Evolutionary conservation across 2,329 filamentous ascomycete species (phyloP).

Genomic region (Pseudofabraea citricarpa): DNA sequence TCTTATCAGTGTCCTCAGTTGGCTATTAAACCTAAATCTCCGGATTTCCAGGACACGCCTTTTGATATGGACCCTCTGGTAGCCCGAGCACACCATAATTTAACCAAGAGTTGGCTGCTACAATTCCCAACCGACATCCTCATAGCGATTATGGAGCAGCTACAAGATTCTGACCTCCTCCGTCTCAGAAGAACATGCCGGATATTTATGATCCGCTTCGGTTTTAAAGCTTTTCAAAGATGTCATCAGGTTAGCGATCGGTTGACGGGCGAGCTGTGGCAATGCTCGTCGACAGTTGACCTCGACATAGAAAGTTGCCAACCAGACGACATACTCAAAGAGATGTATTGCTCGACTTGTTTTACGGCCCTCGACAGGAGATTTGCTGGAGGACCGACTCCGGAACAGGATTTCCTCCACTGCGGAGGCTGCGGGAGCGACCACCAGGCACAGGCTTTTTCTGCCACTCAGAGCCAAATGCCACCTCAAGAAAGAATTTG

Average conservation of each 20-base stretch:
- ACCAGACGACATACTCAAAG: not conserved
- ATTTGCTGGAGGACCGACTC: not conserved
- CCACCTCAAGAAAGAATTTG: not conserved
- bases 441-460: not conserved
- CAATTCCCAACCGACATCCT: slow-evolving; percentile 1
- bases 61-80: slow-evolving; percentile 1
- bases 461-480: not conserved
- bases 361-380: not conserved
- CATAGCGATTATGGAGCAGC: not conserved
- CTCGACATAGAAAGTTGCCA: not conserved
- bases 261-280: not conserved
- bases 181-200: not conserved
- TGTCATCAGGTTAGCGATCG: not conserved
- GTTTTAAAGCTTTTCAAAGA: not conserved
- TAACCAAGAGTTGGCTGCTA: not conserved
- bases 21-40: not conserved
- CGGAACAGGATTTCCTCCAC: not conserved
- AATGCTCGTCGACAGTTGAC: not conserved
- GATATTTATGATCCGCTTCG: not conserved
- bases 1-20: not conserved
- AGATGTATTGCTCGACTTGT: not conserved
- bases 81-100: not conserved
- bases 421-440: not conserved
- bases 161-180: not conserved
- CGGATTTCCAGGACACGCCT: not conserved